Evolutionary conservation across 2,329 filamentous ascomycete species (phyloP).

Genomic region (Verticillium nonalfalfae): DNA sequence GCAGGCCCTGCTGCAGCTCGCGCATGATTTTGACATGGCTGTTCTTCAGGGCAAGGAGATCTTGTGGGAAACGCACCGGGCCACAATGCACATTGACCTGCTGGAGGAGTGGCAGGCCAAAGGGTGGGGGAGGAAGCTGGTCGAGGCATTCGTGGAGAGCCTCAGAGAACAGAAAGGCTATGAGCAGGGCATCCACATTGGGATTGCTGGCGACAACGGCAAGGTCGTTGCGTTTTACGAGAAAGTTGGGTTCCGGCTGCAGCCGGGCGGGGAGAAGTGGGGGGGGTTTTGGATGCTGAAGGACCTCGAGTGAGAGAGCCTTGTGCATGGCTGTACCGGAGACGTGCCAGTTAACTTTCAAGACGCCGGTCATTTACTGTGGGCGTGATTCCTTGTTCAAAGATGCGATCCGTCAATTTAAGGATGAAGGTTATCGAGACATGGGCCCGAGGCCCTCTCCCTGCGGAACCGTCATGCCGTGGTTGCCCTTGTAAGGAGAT

Average conservation of each 20-base stretch:
- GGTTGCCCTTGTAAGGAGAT: conserved; percentile 57
- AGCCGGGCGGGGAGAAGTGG: conserved; percentile 24
- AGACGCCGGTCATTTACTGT: neutral
- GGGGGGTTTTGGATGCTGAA: conserved; percentile 34
- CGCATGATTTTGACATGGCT: conserved; percentile 21
- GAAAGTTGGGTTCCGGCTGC: conserved; percentile 34
- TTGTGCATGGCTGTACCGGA: no score
- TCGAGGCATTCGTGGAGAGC: conserved; percentile 32
- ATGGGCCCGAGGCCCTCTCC: conserved; percentile 2
- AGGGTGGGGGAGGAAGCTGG: conserved; percentile 37
- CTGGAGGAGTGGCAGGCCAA: conserved; percentile 30
- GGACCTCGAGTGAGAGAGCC: conserved; percentile 19
- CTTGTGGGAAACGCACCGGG: conserved; percentile 25
- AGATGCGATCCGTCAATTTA: no score
- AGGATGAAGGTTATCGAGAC: neutral
- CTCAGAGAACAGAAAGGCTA: conserved; percentile 19
- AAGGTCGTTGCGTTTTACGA: conserved; percentile 43
- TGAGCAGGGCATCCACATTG: conserved; percentile 34
- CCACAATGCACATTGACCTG: conserved; percentile 44
- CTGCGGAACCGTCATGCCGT: conserved; percentile 47
- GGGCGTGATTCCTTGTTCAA: no score
- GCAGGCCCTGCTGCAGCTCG: conserved; percentile 31
- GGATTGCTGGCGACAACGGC: conserved; percentile 36
- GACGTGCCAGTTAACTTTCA: no score
- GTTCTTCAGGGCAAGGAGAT: conserved; percentile 24